Conservation (phyloP, 2,329 filamentous ascomycete genomes). For the Penicillium janthinellum region DNA sequence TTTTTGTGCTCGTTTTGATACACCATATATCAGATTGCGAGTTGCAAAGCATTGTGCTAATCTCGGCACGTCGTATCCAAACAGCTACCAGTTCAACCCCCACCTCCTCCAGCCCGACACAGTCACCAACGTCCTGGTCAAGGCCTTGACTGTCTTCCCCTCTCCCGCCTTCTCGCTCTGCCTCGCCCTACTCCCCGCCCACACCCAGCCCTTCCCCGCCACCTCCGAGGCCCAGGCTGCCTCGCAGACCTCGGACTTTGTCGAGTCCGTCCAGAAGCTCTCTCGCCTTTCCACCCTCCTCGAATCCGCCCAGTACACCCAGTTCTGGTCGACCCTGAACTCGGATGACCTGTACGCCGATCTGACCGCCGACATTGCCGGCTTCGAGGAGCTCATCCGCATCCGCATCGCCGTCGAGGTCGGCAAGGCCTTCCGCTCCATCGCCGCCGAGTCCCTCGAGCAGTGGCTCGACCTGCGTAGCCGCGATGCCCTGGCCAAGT, state of each 20-base stretch:
- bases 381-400: slow-evolving; percentile 93
- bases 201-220: slow-evolving; percentile 67
- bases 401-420: slow-evolving; percentile 86
- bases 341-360: slow-evolving; percentile 95
- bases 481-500: slow-evolving; percentile 70
- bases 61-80: background rate
- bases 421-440: slow-evolving; percentile 75
- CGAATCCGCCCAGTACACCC: slow-evolving; percentile 83
- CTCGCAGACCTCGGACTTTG: slow-evolving; percentile 56
- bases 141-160: slow-evolving; percentile 95
- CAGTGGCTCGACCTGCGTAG: slow-evolving; percentile 72
- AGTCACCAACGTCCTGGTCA: slow-evolving; percentile 98
- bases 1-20: background rate
- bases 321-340: slow-evolving; percentile 92
- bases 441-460: slow-evolving; percentile 68
- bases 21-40: background rate
- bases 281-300: slow-evolving; percentile 82
- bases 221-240: slow-evolving; percentile 48
- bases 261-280: slow-evolving; percentile 89
- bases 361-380: slow-evolving; percentile 87
- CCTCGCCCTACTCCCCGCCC: slow-evolving; percentile 88
- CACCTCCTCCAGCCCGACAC: slow-evolving; percentile 96
- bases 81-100: slow-evolving; percentile 98
- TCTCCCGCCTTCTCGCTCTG: slow-evolving; percentile 92
- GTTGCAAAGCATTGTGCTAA: slow-evolving; percentile 13